phyloP scores from a whole-genome alignment of 179 eudicot genomes.

The Beta lomatogona region DNA sequence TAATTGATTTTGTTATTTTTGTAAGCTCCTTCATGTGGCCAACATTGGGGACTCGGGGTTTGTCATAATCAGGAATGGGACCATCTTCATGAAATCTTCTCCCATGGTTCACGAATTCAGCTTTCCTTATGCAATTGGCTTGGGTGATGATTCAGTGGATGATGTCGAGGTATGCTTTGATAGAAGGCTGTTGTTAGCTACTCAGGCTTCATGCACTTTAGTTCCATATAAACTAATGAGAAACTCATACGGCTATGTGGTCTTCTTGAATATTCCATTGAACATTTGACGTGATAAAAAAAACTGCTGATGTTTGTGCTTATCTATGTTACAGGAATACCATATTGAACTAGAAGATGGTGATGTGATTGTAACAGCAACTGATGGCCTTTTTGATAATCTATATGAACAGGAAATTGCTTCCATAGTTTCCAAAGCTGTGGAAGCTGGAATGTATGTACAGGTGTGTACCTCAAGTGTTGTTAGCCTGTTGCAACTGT shows the following conservation, averaged over 20 bases:
- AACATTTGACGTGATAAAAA: not conserved
- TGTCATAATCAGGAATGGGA: constrained; percentile 60
- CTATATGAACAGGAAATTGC: constrained; percentile 73
- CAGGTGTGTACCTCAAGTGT: constrained; percentile 47
- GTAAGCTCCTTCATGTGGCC: constrained; percentile 75
- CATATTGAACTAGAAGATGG: constrained; percentile 65
- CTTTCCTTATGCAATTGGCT: constrained; percentile 60
- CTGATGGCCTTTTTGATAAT: constrained; percentile 92
- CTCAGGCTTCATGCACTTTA: not conserved
- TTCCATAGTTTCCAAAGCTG: constrained; percentile 47
- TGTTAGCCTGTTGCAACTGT: not conserved
- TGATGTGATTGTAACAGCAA: constrained; percentile 71
- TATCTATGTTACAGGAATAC: constrained; percentile 50
- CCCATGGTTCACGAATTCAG: constrained; percentile 67
- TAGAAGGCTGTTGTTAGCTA: constrained; percentile 1
- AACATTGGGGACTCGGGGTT: constrained; percentile 86
- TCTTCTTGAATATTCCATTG: not conserved
- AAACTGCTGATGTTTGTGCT: not conserved
- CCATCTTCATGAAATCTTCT: constrained; percentile 50
- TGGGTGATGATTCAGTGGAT: constrained; percentile 54
- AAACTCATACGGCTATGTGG: not conserved
- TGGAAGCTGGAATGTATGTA: constrained; percentile 42
- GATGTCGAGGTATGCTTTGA: constrained; percentile 51
- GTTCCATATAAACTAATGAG: constrained; percentile 3
- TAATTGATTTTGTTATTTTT: constrained; percentile 18